Percentiles rank a stretch among this genome's conserved stretches.
Conservation (phyloP, 495 filamentous ascomycete species). For the Penicilliopsis zonata region DNA sequence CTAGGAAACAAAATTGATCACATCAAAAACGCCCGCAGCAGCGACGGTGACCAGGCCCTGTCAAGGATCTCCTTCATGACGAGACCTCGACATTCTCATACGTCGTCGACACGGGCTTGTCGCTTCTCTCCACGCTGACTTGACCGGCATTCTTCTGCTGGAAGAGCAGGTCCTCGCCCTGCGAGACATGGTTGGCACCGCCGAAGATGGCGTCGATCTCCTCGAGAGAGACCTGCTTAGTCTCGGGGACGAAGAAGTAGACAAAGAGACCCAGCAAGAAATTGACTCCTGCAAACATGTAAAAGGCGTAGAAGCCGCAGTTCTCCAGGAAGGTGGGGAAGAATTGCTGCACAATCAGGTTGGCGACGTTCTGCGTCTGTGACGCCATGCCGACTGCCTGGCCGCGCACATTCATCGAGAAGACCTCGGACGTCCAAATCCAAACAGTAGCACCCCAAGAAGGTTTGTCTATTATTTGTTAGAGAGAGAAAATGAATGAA, state of each 20-base stretch:
- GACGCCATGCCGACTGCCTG: conserved; percentile 59
- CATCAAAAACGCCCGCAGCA: too few species aligned
- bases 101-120: conserved; percentile 15
- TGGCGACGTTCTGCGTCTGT: conserved; percentile 55
- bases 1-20: too few species aligned
- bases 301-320: conserved; percentile 40
- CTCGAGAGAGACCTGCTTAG: conserved; percentile 54
- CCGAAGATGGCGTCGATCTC: conserved; percentile 53
- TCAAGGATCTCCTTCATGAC: too few species aligned
- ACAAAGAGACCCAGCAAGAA: conserved; percentile 55
- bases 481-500: not conserved
- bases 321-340: conserved; percentile 53
- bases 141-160: conserved; percentile 13
- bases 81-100: conserved; percentile 19
- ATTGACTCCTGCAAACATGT: conserved; percentile 42
- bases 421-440: conserved; percentile 57
- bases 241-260: conserved; percentile 65
- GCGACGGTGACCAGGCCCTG: too few species aligned
- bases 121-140: conserved; percentile 5
- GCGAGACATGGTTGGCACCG: conserved; percentile 44
- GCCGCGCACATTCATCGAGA: conserved; percentile 54
- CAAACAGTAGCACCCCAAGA: conserved; percentile 56
- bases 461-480: conserved; percentile 38
- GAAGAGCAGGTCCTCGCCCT: conserved; percentile 31
- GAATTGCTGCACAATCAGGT: conserved; percentile 53